These are phyloP conservation scores for Dryadomyces sulphureus DNA, from an alignment of 2,329 filamentous ascomycete genomes.

Conservation along the genomic window DNA sequence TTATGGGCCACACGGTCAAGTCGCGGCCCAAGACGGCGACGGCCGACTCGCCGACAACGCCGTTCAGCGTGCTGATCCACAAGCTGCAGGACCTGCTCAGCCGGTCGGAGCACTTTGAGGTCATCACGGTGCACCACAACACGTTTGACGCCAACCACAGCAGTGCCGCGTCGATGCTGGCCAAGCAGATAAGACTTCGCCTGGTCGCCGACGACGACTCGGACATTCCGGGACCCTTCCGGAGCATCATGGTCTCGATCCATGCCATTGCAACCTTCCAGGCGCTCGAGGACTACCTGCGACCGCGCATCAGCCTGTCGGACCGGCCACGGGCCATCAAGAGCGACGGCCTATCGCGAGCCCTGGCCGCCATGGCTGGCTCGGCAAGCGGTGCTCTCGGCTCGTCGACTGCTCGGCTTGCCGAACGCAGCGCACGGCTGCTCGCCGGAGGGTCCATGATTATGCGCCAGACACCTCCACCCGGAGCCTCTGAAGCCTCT, in stretches of 20 bases:
- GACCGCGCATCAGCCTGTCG: constrained; percentile 70
- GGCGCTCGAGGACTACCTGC: constrained; percentile 85
- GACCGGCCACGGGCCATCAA: constrained; percentile 55
- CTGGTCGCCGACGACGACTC: constrained; percentile 81
- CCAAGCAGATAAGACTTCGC: constrained; percentile 84
- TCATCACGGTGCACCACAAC: constrained; percentile 88
- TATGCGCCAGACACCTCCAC: constrained; percentile 21
- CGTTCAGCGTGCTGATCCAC: constrained; percentile 80
- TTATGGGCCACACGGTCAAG: constrained; percentile 66
- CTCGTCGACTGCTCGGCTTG: constrained; percentile 29
- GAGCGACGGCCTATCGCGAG: constrained; percentile 46
- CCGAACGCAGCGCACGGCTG: constrained; percentile 23
- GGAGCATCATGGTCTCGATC: constrained; percentile 96
- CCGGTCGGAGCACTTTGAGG: constrained; percentile 94
- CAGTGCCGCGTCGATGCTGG: constrained; percentile 88
- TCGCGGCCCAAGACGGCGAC: constrained; percentile 49
- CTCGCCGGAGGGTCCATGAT: constrained; percentile 11
- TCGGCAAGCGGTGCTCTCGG: constrained; percentile 46
- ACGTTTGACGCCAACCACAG: constrained; percentile 79
- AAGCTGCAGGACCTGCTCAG: constrained; percentile 94
- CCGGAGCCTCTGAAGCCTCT: constrained; percentile 15
- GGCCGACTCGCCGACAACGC: constrained; percentile 57
- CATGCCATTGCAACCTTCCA: constrained; percentile 98
- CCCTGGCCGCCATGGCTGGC: constrained; percentile 60
- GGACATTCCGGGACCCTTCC: constrained; percentile 73